A percentile compares a stretch with the other conserved stretches of the same genome.
Conservation (phyloP, 2,329 filamentous ascomycete genomes). For the Ascochyta lentis region DNA sequence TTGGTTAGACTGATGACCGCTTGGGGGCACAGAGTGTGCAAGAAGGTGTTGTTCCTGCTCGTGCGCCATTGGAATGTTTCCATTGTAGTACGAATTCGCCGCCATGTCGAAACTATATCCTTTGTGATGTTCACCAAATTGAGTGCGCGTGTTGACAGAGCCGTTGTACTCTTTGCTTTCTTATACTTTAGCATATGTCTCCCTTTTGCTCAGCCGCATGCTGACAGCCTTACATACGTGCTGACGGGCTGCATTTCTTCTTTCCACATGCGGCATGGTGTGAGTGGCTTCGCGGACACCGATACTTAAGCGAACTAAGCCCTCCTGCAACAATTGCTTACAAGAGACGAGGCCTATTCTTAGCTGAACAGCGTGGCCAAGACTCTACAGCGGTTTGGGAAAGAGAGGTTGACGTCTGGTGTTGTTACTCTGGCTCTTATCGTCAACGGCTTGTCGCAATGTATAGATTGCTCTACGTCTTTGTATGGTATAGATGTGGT, state of each 20-base stretch:
- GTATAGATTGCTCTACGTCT: too few relatives aligned
- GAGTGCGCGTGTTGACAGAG: too few relatives aligned
- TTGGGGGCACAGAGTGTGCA: slow-evolving; percentile 15
- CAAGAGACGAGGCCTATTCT: not conserved
- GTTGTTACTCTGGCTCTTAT: too few relatives aligned
- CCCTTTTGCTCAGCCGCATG: slow-evolving; percentile 8
- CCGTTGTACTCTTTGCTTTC: not conserved
- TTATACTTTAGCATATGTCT: not conserved
- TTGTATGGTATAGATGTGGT: too few relatives aligned
- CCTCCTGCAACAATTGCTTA: not conserved
- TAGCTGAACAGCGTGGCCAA: not conserved
- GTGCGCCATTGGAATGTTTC: not conserved
- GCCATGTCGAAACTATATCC: slow-evolving; percentile 16
- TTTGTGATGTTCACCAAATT: too few relatives aligned
- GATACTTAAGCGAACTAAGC: not conserved
- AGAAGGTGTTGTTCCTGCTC: slow-evolving; percentile 25
- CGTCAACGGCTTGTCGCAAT: too few relatives aligned
- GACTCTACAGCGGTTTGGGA: too few relatives aligned
- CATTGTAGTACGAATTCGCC: slow-evolving; percentile 22
- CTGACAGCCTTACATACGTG: not conserved
- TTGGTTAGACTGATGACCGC: slow-evolving; percentile 10
- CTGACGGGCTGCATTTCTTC: slow-evolving; percentile 13
- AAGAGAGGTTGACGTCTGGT: not conserved
- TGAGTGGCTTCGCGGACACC: slow-evolving; percentile 14
- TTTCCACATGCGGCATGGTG: slow-evolving; percentile 17